Conservation (phyloP, 768 basidiomycete genomes). For the Podaxis sp. region DNA sequence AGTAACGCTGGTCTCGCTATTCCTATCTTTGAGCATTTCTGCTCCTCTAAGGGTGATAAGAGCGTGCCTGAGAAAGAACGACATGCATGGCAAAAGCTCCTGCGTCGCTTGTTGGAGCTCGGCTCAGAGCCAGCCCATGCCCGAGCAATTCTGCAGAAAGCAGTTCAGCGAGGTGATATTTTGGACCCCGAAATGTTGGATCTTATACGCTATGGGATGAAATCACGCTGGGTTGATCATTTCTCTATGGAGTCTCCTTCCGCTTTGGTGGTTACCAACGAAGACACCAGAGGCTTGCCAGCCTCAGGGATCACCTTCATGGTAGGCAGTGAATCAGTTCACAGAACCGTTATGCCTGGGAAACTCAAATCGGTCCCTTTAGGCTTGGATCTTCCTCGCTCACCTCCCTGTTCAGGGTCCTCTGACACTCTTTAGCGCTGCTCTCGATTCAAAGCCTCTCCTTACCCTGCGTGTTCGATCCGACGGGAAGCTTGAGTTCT, state of each 20-base stretch:
- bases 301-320: constrained; percentile 70
- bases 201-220: constrained; percentile 68
- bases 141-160: constrained; percentile 60
- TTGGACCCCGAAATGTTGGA: constrained; percentile 70
- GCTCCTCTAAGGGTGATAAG: constrained; percentile 20
- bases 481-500: constrained; percentile 58
- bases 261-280: constrained; percentile 47
- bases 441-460: constrained; percentile 27
- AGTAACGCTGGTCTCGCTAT: constrained; percentile 57
- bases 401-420: constrained; percentile 32
- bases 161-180: constrained; percentile 45
- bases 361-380: constrained; percentile 5
- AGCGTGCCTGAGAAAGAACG: constrained; percentile 47
- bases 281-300: constrained; percentile 54
- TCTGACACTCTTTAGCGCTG: constrained; percentile 39
- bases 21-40: constrained; percentile 52
- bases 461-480: constrained; percentile 49
- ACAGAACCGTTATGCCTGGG: neutral
- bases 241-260: constrained; percentile 65
- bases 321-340: constrained; percentile 35
- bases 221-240: constrained; percentile 77
- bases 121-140: constrained; percentile 67
- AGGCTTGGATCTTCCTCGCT: constrained; percentile 55
- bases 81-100: constrained; percentile 57
- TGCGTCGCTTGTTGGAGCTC: constrained; percentile 73